Base-by-base conservation (phyloP, 768 basidiomycete genomes). In the Lentinula aciculospora region DNA sequence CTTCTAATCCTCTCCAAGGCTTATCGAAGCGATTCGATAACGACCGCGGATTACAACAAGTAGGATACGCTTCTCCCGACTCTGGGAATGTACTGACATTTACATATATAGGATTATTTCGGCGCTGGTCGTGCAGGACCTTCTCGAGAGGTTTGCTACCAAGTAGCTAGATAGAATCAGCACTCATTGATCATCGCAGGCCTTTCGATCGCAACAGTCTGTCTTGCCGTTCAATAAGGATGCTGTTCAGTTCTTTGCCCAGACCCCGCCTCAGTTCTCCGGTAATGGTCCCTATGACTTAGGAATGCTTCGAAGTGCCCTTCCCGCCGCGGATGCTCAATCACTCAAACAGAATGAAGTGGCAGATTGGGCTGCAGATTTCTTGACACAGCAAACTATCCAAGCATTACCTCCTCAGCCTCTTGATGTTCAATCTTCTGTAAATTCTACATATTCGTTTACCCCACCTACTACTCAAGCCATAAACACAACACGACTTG, bases 41-140 rank as follows among this genome's bases (percentile, higher is more conserved):
- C 44, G 92, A 94, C 68, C 79, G 89, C 64, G 89, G 89, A 8
- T 66, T 82, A 1, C 89, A 91, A 68, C 90, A 92, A 76, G 91
- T 92, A 65, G n/a, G 21, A 37, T 46, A 46, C 23, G 50, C 48
- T 48, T 31, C 36, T 36, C 15, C 58, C 44, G 55, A 42, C 59
- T 53, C 58, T 51, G 60, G n/a, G 23, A 27, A 39, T 32, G 17
- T 60, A 48, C 51, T 39, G 8, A 44, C 42, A 36, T 27, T 27
- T 27, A 39, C 4, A 39, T n/a, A 42, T 61, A 15, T 64, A 91
- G 88, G 93, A 95, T 67, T 78, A 88, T 59, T 86, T 88, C 68
- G 79, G 82, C 47, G 68, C 81, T 17, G 77, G 77, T 32, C 79
- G 81, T 56, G 80, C 83, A 32, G 83, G 84, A 1, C 72, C 86